Evolutionary conservation across 176 grass and related monocot genomes (phyloP), one percentile per base, ranked within the genome.

Genomic region (Oryza nivara): DNA sequence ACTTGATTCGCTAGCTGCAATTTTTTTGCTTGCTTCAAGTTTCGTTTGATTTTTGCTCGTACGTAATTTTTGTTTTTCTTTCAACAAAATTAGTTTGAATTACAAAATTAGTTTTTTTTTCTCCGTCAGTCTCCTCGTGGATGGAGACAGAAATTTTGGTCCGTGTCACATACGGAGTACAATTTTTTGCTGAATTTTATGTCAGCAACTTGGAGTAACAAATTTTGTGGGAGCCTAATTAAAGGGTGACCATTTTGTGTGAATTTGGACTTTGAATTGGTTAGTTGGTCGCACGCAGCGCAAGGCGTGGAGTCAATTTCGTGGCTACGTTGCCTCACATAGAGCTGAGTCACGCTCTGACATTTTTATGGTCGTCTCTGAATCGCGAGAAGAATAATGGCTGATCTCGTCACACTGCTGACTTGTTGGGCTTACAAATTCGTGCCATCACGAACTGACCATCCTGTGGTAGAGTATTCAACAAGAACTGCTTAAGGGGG

Each of bases 151-250:
- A 22, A 26, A 16, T 52, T 65, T 80, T 43, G 20, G 6, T 56
- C 75, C 66, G 63, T 25, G 23, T 9, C 7, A 14, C 12, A 34
- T 65, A 28, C 28, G 28, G 28, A 28, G 28, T 28, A 28, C 2
- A 2, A 28, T 0, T 74, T 74, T 86, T 74, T 65, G 1, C 6
- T 63, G 58, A 13, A 63, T 63, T 63, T 63, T 61, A 22, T 43
- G 77, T 70, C 30, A 46, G 12, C 22, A 78, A 34, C 14, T 51
- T 43, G 84, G 68, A 79, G 68, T 67, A 80, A 28, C 69, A 44
- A 80, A 3, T 56, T 74, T 86, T 58, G 32, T 22, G 1, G 20
- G 22, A 9, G 19, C 8, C 15, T 60, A 19, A 58, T 32, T 34
- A 22, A n/a, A 60, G 22, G 56, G 51, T 65, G 69, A 51, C 19